Evolutionary conservation across 1,139 yeast genomes (phyloP).

Genomic region (Debaryomyces coudertii): DNA sequence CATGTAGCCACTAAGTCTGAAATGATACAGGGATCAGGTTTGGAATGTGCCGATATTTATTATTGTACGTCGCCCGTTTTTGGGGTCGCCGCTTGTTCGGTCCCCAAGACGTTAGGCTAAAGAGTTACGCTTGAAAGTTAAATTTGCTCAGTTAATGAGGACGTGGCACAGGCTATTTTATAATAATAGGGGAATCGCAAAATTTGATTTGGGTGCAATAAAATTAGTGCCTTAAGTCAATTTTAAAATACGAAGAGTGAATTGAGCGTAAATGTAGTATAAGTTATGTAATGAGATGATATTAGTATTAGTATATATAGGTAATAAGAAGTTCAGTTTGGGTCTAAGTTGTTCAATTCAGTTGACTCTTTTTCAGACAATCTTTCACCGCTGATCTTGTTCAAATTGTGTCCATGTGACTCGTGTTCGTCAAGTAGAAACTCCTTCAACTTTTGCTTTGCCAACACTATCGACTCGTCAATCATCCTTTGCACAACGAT

Average conservation of each 20-base stretch:
- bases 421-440: constrained; percentile 42
- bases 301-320: not conserved
- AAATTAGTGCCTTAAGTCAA: too few species aligned
- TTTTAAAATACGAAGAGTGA: too few species aligned
- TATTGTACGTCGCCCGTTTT: too few species aligned
- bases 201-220: not conserved
- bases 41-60: too few species aligned
- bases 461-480: constrained; percentile 58
- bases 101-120: too few species aligned
- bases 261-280: too few species aligned
- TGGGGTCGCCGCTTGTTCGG: too few species aligned
- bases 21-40: too few species aligned
- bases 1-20: too few species aligned
- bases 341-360: constrained; percentile 15
- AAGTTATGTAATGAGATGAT: not conserved
- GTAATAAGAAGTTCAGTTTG: not conserved
- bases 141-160: not conserved
- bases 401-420: constrained; percentile 29
- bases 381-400: constrained; percentile 20
- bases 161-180: not conserved
- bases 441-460: constrained; percentile 61
- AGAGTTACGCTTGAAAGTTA: too few species aligned
- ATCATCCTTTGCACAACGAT: constrained; percentile 59
- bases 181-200: not conserved
- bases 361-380: constrained; percentile 12